Evolutionary conservation across 331 rosid species (phyloP).

Genomic region (Malus hybrid): DNA sequence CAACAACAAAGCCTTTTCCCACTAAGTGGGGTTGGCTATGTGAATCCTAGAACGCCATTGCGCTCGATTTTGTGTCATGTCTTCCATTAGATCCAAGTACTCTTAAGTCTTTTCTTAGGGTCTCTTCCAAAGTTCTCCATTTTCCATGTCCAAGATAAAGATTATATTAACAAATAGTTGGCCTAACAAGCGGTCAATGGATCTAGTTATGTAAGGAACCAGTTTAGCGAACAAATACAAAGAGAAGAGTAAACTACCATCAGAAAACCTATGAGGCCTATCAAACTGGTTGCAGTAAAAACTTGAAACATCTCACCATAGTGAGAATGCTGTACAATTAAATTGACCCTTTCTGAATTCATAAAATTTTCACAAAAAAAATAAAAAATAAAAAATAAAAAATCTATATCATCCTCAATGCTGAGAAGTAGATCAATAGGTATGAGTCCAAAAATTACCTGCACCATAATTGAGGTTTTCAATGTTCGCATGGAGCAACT

Average conservation of each 20-base stretch:
- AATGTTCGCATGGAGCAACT: slow-evolving; percentile 79
- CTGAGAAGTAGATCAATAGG: slow-evolving; percentile 4
- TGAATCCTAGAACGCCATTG: no score
- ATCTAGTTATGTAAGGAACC: not conserved
- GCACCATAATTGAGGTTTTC: slow-evolving; percentile 89
- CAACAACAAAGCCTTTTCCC: no score
- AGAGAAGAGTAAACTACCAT: not conserved
- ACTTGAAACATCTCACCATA: not conserved
- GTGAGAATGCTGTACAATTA: not conserved
- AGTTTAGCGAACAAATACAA: not conserved
- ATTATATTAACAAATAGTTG: not conserved
- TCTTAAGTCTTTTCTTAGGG: no score
- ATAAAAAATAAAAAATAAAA: not conserved
- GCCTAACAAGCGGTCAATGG: not conserved
- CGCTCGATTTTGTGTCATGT: no score
- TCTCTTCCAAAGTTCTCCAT: no score
- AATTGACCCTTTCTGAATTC: not conserved
- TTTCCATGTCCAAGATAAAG: not conserved
- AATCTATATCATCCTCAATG: not conserved
- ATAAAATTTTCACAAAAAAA: not conserved
- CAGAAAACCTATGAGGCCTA: not conserved
- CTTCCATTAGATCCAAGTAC: no score
- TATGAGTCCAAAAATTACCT: slow-evolving; percentile 45
- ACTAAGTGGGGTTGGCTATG: no score
- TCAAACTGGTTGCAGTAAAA: not conserved